These are phyloP conservation scores for Boletellus sp. DNA, from an alignment of 768 basidiomycete species.

Conservation along the genomic window DNA sequence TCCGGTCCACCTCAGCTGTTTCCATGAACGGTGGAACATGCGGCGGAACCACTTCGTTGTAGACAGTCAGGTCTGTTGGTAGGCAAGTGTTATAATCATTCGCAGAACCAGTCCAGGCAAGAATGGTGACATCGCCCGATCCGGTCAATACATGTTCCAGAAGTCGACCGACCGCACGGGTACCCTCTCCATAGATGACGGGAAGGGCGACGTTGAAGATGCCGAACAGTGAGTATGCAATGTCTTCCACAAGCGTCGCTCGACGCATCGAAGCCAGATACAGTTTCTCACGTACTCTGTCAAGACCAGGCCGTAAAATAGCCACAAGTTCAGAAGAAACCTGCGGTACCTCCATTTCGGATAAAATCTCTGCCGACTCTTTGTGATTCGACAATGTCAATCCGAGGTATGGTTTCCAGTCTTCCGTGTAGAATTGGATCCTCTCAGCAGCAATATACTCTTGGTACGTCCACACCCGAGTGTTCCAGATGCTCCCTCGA, in stretches of 20 bases:
- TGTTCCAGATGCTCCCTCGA: slow-evolving; percentile 9
- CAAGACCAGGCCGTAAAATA: slow-evolving; percentile 5
- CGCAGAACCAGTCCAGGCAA: slow-evolving; percentile 43
- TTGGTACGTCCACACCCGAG: slow-evolving; percentile 1
- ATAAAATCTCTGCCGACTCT: not conserved
- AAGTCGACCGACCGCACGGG: not conserved
- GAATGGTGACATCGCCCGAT: not conserved
- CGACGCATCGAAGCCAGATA: not conserved
- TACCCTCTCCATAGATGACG: slow-evolving; percentile 1
- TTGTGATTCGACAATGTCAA: not conserved
- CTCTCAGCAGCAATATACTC: slow-evolving; percentile 4
- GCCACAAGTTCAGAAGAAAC: not conserved
- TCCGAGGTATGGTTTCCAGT: slow-evolving; percentile 7
- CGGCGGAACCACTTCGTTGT: not conserved
- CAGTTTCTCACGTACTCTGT: slow-evolving; percentile 1
- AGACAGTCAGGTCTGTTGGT: not conserved
- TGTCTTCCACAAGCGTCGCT: not conserved
- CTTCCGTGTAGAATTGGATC: slow-evolving; percentile 12
- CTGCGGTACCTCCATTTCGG: not conserved
- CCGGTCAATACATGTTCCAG: not conserved
- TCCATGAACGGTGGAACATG: not conserved
- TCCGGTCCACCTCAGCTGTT: not conserved
- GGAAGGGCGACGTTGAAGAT: not conserved
- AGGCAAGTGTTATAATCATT: slow-evolving; percentile 8
- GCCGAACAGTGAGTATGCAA: not conserved